Base-by-base conservation (phyloP, 495 filamentous ascomycete genomes). In the Penicillium mononematosum region DNA sequence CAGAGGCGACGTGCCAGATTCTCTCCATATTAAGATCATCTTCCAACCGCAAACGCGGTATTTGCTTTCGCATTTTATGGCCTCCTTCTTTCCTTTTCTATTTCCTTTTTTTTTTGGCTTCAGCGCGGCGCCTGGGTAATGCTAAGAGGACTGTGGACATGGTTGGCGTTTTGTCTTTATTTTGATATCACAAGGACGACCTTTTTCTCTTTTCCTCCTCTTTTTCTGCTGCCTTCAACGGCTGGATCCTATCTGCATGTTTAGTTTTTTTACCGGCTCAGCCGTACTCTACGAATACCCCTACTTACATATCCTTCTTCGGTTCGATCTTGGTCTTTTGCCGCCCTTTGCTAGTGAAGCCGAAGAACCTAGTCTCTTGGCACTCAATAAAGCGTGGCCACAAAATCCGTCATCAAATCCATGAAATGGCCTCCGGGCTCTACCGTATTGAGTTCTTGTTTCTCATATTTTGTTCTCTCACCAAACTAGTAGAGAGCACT, bases 21-120 rank as follows among this genome's bases (percentile, higher is more conserved):
- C 38, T 67, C 66, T 5, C 66, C 66, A 34, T 69, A 69, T 53
- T 69, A 53, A 58, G 14, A 27, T 25, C 14, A 38, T 31, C 2
- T 42, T 49, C 12, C 16, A 11, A 32, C 43, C 27, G 19, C 19
- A 5, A n/a, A 25, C 8, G n/a, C 29, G 5, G 8, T 24, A 27
- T 27, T 5, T 51, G 24, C 25, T 22, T 39, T 29, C 25, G 7
- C 47, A 42, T 19, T 48, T 22, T 4, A 32, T 22, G n/a, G 22
- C 19, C 19, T 52, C 25, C 8, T 44, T 39, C 10, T 39, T 16
- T 31, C 52, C 10, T 46, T 45, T 16, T 48, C 48, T 31, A 19
- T 22, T 19, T 41, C 10, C 41, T 45, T 16, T 48, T 55, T 31
- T 25, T 22, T 19, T 41, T 31, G 45, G 19, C 32, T 43, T 50